Percentiles rank a stretch among this genome's conserved stretches.
These are phyloP conservation scores for Aspergillus fumigatiaffinis DNA, from an alignment of 2,329 filamentous ascomycete genomes.

Conservation along the genomic window DNA sequence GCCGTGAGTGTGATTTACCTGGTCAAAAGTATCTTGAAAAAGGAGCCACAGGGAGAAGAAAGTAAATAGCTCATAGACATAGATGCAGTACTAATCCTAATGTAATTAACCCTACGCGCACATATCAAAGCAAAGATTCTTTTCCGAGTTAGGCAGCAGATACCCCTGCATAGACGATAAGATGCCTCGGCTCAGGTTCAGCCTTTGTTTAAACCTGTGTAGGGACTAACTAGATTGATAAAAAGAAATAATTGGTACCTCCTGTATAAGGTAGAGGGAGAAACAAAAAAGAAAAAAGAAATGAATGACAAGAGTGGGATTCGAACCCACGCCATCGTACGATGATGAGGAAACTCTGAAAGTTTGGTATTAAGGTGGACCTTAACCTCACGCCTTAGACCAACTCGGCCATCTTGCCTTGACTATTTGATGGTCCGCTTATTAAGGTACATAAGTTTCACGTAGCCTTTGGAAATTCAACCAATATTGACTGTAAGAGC, in stretches of 20 bases:
- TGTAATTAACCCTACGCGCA: neutral
- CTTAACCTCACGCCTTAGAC: constrained; percentile 35
- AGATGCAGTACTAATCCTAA: neutral
- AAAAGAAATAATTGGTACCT: too few species aligned
- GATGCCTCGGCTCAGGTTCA: too few species aligned
- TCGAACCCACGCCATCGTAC: neutral
- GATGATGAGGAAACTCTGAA: neutral
- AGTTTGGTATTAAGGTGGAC: constrained; percentile 5
- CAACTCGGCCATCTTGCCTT: constrained; percentile 35
- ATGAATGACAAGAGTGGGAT: neutral
- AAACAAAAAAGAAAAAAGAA: neutral
- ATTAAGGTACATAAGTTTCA: too few species aligned
- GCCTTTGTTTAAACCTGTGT: too few species aligned
- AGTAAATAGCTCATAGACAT: neutral
- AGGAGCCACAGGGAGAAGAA: neutral
- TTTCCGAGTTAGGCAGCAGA: neutral
- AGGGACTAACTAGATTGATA: too few species aligned
- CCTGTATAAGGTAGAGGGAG: too few species aligned
- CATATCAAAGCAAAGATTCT: constrained; percentile 1
- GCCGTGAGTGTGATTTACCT: neutral
- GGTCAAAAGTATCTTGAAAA: neutral
- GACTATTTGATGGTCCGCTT: too few species aligned
- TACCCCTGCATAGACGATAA: neutral
- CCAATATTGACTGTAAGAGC: too few species aligned
- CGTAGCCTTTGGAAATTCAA: too few species aligned